Evolutionary conservation across 257 asterid genomes (phyloP).

Genomic region (Coffea canephora): DNA sequence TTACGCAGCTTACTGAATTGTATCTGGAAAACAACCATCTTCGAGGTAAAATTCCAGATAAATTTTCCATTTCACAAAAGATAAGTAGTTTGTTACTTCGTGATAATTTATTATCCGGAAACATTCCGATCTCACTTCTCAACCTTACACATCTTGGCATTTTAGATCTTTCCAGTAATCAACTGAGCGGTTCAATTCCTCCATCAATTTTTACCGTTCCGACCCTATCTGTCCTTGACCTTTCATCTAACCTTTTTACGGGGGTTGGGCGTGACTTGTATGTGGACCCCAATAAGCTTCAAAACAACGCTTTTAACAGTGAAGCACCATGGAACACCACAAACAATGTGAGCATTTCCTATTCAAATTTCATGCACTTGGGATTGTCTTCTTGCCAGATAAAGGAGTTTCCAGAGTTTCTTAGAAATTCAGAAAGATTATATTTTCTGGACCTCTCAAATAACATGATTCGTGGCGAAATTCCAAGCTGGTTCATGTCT

Average conservation of each 20-base stretch:
- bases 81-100: too few relatives aligned
- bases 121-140: not conserved
- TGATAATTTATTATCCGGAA: too few relatives aligned
- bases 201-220: slow-evolving; percentile 2
- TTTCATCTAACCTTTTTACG: slow-evolving; percentile 22
- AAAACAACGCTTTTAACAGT: not conserved
- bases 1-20: not conserved
- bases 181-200: slow-evolving; percentile 14
- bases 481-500: slow-evolving; percentile 12
- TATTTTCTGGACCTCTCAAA: not conserved
- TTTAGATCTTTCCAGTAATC: slow-evolving; percentile 3
- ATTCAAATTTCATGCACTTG: not conserved
- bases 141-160: not conserved
- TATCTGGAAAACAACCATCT: not conserved
- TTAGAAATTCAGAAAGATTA: not conserved
- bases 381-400: slow-evolving; percentile 9
- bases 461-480: not conserved
- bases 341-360: not conserved
- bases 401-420: slow-evolving; percentile 6
- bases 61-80: too few relatives aligned
- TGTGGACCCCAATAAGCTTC: not conserved
- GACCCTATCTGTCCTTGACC: not conserved
- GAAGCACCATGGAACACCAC: not conserved
- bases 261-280: not conserved
- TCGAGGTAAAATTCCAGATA: not conserved